Conservation (phyloP, 2,329 filamentous ascomycete genomes). For the Knoxdaviesia capensis region DNA sequence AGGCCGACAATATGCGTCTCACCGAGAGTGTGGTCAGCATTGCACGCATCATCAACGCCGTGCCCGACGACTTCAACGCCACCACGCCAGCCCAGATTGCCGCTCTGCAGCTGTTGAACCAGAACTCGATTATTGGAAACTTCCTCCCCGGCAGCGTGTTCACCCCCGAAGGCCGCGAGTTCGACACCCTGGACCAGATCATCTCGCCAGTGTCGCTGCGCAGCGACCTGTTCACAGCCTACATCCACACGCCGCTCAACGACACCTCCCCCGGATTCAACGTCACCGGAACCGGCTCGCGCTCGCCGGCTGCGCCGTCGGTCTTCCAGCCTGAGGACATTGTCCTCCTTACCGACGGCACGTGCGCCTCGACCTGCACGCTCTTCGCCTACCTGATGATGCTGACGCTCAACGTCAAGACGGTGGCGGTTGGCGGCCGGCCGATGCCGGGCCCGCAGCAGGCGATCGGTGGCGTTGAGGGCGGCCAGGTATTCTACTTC, state of each 20-base stretch:
- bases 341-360: conserved; percentile 8
- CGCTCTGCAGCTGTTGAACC: conserved; percentile 22
- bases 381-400: conserved; percentile 24
- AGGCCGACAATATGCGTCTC: conserved; percentile 28
- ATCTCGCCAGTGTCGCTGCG: conserved; percentile 15
- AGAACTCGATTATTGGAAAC: conserved; percentile 21
- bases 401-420: conserved; percentile 7
- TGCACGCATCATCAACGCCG: conserved; percentile 15
- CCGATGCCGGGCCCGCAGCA: conserved; percentile 34
- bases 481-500: conserved; percentile 5
- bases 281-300: conserved; percentile 20
- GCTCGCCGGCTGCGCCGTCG: conserved; percentile 19
- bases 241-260: conserved; percentile 21
- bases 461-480: conserved; percentile 42
- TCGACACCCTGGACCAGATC: conserved; percentile 12
- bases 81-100: conserved; percentile 16
- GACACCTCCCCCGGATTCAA: conserved; percentile 14
- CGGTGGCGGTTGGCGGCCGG: conserved; percentile 38
- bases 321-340: conserved; percentile 7
- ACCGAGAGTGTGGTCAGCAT: conserved; percentile 24
- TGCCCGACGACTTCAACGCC: conserved; percentile 12
- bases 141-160: conserved; percentile 26
- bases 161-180: conserved; percentile 16
- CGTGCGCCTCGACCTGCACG: conserved; percentile 8
- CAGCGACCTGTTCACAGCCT: conserved; percentile 26